Conservation (phyloP, 2,329 filamentous ascomycete species). For the Colletotrichum noveboracense region DNA sequence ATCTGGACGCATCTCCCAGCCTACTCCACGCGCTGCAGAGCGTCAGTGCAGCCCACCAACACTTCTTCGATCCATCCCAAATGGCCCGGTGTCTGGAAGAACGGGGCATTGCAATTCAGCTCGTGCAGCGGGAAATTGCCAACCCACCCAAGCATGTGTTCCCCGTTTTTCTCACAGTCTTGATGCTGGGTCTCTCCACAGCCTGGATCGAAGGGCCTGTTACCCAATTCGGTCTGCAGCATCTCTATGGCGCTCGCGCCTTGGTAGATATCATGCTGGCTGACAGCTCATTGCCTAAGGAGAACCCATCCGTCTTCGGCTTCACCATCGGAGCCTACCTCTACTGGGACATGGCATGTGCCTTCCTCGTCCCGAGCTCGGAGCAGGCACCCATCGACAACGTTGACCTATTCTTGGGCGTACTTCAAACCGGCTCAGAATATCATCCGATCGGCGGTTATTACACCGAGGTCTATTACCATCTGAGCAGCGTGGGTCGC, state of each 20-base stretch:
- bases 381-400: background rate
- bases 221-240: background rate
- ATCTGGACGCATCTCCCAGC: background rate
- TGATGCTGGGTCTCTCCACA: background rate
- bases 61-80: background rate
- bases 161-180: background rate
- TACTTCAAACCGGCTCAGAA: background rate
- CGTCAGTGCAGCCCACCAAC: background rate
- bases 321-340: background rate
- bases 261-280: background rate
- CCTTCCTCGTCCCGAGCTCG: background rate
- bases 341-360: background rate
- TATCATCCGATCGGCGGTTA: background rate
- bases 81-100: background rate
- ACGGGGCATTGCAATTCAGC: background rate
- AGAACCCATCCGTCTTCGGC: background rate
- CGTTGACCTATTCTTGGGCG: background rate
- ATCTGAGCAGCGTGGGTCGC: background rate
- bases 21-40: background rate
- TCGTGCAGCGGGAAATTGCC: background rate
- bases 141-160: background rate
- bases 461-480: background rate
- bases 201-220: background rate
- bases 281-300: background rate
- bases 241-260: background rate